Evolutionary conservation across 2,329 filamentous ascomycete genomes (phyloP).

Genomic region (Microdochium paspali): DNA sequence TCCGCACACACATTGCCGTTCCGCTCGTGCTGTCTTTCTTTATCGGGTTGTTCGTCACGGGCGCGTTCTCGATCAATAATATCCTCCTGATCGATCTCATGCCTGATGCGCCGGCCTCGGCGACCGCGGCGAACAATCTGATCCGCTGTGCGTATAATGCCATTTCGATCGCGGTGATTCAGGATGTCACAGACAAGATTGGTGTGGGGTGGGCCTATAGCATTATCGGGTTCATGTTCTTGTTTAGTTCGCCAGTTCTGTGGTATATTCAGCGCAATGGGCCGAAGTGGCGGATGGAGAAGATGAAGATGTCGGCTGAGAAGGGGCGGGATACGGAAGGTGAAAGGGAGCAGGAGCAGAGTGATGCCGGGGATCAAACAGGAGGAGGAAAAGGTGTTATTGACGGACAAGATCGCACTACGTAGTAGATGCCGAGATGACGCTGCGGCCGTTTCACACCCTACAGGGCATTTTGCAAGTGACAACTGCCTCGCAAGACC

Average conservation of each 20-base stretch:
- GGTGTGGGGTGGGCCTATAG: constrained; percentile 56
- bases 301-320: constrained; percentile 25
- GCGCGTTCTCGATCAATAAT: constrained; percentile 53
- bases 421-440: too few species aligned
- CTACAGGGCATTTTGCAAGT: too few species aligned
- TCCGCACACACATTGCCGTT: constrained; percentile 39
- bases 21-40: constrained; percentile 48
- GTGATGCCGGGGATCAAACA: constrained; percentile 8
- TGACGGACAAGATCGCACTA: too few species aligned
- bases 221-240: constrained; percentile 42
- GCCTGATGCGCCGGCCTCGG: constrained; percentile 49
- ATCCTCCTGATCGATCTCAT: constrained; percentile 56
- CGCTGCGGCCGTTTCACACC: too few species aligned
- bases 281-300: constrained; percentile 40
- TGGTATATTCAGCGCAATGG: constrained; percentile 38
- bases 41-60: constrained; percentile 48
- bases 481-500: too few species aligned
- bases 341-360: constrained; percentile 6
- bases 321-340: constrained; percentile 19
- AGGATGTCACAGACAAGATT: constrained; percentile 45
- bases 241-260: constrained; percentile 37
- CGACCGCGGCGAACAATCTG: constrained; percentile 55
- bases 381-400: too few species aligned
- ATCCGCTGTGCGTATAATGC: constrained; percentile 53
- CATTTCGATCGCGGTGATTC: constrained; percentile 47